Evolutionary conservation across 352 stramenopile species (phyloP), one percentile per base, ranked within the genome.

Genomic region (Phytophthora sp.): DNA sequence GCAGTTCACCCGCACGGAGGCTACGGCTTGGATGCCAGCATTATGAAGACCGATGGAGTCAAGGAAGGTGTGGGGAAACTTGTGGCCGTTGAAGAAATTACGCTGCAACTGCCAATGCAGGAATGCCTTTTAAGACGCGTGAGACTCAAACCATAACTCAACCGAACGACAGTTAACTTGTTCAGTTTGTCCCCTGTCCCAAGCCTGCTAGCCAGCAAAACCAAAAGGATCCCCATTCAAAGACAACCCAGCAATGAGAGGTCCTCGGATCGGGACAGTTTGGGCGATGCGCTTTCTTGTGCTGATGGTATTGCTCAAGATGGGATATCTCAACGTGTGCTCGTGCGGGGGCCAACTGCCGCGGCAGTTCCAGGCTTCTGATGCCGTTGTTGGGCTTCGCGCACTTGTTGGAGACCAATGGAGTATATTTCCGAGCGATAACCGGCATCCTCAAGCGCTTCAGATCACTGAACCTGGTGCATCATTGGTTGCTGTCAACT

Each of bases 401-500:
- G 46, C 68, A 46, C 41, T 76, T 3, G 26, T 5, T 37, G 42
- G 52, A 39, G 48, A 51, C 9, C 18, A 61, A 28, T 73, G 62
- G 62, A 73, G 68, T 12, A 17, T 76, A 18, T 61, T 37, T 21
- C 48, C 41, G 9, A 69, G 15, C 8, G 26, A 44, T 5, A 57
- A 70, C 1, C 52, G 13, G 5, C 18, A 34, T 8, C 53, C 62
- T 23, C 45, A 62, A 46, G 32, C 18, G 34, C 52, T 69, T 38
- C 28, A 53, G 42, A 66, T 73, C 28, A 12, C 28, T 27, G 54
- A 74, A 43, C 34, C 59, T 56, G 50, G 35, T 21, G 69, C 69
- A 56, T 18, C 30, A 34, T 74, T 52, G 26, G 50, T 77, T 34
- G 59, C 69, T 50, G 57, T 77, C 8, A 77, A 77, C 31, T 69